These are phyloP conservation scores for Lactifluus pinguis DNA, from an alignment of 768 basidiomycete genomes.

Conservation along the genomic window DNA sequence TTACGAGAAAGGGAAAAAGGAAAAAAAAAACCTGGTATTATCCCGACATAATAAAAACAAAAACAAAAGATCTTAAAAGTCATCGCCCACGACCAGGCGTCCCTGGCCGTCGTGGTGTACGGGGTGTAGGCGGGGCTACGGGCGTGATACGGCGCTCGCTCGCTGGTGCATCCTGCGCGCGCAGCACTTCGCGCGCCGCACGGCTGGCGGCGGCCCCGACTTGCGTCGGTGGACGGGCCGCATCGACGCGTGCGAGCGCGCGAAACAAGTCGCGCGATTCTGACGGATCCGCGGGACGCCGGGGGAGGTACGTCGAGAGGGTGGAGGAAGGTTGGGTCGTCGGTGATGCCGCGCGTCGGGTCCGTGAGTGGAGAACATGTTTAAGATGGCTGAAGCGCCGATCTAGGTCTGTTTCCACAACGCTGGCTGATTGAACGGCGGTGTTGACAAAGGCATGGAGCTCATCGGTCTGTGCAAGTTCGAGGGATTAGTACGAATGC, in stretches of 20 bases:
- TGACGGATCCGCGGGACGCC: conserved; percentile 24
- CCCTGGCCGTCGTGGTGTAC: conserved; percentile 43
- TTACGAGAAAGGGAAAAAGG: too few relatives aligned
- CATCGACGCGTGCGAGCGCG: conserved; percentile 60
- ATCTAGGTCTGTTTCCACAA: conserved; percentile 50
- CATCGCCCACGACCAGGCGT: conserved; percentile 43
- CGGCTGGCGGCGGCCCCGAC: conserved; percentile 66
- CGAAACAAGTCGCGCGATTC: conserved; percentile 53
- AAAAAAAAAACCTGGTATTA: neutral
- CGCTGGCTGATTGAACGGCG: conserved; percentile 42
- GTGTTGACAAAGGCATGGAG: conserved; percentile 46
- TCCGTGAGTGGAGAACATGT: conserved; percentile 39
- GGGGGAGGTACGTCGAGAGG: conserved; percentile 32
- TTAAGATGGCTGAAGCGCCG: conserved; percentile 54
- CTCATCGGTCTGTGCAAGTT: conserved; percentile 32
- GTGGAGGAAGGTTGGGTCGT: conserved; percentile 20
- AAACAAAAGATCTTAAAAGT: neutral
- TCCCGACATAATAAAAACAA: neutral
- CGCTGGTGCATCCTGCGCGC: conserved; percentile 45
- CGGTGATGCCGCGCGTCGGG: conserved; percentile 26
- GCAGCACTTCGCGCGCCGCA: conserved; percentile 62
- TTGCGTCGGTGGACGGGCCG: conserved; percentile 49
- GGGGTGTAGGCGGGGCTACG: conserved; percentile 40
- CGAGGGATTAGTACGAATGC: neutral
- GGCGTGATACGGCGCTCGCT: conserved; percentile 51